Conservation (phyloP, 768 basidiomycete species). For the Amanita pseudoporphyria region DNA sequence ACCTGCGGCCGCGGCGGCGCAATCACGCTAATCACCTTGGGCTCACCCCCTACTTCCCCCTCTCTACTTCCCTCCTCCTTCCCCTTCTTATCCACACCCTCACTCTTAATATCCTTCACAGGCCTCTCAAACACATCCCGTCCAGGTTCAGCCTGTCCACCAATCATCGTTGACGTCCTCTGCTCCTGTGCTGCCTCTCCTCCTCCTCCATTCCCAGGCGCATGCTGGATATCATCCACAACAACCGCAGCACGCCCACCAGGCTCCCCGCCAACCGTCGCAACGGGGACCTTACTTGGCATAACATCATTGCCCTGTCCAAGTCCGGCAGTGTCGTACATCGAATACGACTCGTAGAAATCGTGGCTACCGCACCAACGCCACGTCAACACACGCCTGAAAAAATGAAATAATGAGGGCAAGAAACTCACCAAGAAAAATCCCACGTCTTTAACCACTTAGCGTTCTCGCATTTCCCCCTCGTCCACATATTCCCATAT, state of each 20-base stretch:
- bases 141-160: conserved; percentile 62
- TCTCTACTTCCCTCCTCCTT: conserved; percentile 6
- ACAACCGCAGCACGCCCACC: conserved; percentile 47
- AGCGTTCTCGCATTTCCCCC: too few species aligned
- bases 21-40: conserved; percentile 27
- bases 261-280: too few species aligned
- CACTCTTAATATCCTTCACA: conserved; percentile 39
- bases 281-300: too few species aligned
- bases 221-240: conserved; percentile 41
- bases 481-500: too few species aligned
- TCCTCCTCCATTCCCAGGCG: too few species aligned
- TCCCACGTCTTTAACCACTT: too few species aligned
- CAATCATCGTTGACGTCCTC: conserved; percentile 26
- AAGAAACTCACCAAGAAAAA: too few species aligned
- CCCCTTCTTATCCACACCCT: conserved; percentile 13
- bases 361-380: too few species aligned
- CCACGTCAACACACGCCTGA: neutral
- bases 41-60: conserved; percentile 11
- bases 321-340: too few species aligned
- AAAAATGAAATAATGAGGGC: conserved; percentile 66
- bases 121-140: conserved; percentile 55
- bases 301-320: too few species aligned
- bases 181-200: conserved; percentile 18
- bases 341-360: too few species aligned
- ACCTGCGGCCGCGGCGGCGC: conserved; percentile 1